Evolutionary conservation across 1,284 basidiomycete genomes (phyloP).

Genomic region (Tilletia caries): DNA sequence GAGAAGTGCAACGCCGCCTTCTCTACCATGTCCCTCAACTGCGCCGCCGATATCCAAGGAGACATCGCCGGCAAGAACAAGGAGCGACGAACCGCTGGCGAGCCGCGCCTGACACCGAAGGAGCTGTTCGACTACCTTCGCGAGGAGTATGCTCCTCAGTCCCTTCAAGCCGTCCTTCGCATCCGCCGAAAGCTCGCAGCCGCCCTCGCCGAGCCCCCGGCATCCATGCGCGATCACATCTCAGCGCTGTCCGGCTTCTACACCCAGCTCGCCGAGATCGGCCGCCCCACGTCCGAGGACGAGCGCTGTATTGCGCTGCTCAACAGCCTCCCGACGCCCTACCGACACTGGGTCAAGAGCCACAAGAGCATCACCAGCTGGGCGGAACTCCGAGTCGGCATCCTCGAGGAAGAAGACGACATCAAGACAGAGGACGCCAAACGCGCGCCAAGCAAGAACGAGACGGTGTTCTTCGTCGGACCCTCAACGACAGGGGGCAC

Average conservation of each 20-base stretch:
- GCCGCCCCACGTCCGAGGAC: neutral
- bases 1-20: neutral
- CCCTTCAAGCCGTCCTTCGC: neutral
- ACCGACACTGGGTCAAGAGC: neutral
- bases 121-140: neutral
- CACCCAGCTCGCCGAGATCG: neutral
- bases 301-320: neutral
- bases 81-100: neutral
- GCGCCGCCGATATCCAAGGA: neutral
- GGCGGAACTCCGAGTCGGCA: neutral
- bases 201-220: neutral
- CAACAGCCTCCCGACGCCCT: neutral
- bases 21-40: neutral
- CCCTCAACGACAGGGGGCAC: too few species aligned
- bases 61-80: constrained; percentile 6
- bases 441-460: neutral
- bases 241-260: neutral
- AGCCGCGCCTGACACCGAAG: neutral
- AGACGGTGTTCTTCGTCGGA: neutral
- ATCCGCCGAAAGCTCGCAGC: neutral
- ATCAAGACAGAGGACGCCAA: neutral
- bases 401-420: constrained; percentile 5
- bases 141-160: constrained; percentile 2
- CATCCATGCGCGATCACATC: neutral
- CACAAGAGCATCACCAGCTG: neutral